Evolutionary conservation across 2,329 filamentous ascomycete species (phyloP), one percentile per base, ranked within the genome.

Genomic region (Gnomoniopsis sp.): DNA sequence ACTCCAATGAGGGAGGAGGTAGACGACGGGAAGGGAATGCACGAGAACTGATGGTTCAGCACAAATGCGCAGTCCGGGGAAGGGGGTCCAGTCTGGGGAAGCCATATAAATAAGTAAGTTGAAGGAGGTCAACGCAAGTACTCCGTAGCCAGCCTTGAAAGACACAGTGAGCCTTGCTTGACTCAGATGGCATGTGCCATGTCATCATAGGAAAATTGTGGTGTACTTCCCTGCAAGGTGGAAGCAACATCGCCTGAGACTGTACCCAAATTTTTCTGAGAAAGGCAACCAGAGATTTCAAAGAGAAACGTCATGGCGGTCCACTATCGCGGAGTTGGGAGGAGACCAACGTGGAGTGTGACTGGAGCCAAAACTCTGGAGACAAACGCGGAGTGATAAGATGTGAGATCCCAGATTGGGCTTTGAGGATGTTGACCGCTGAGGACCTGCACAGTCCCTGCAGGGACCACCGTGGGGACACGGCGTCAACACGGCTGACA

Each of bases 371-470:
- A n/a, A n/a, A 30, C 55, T 8, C 8, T 15, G 49, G 56, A 46
- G 53, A 56, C 33, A 58, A 54, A 59, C 49, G 59, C 59, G 59
- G 59, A 61, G 59, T 59, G 59, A 61, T 59, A 59, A 56, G 52
- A 55, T 51, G 55, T 51, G 55, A 48, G 49, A 55, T 55, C 33
- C 33, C 44, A 53, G 21, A 33, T 57, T 53, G 41, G 56, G 56
- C 47, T 49, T 30, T 21, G 30, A 38, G 38, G 38, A 44, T 47
- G 43, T 19, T 55, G 53, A 55, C 53, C 53, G 53, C 53, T 33
- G 41, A 33, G 53, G 53, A 34, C n/a, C n/a, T n/a, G n/a, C n/a
- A n/a, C n/a, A n/a, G n/a, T n/a, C n/a, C 53, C 43, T 38, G 52
- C 30, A 14, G 44, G 30, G 14, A 33, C 26, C 30, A 48, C 53